Percentiles rank a stretch among this genome's conserved stretches.
Evolutionary conservation across 257 asterid species (phyloP).

Genomic region (Solanum verrucosum): DNA sequence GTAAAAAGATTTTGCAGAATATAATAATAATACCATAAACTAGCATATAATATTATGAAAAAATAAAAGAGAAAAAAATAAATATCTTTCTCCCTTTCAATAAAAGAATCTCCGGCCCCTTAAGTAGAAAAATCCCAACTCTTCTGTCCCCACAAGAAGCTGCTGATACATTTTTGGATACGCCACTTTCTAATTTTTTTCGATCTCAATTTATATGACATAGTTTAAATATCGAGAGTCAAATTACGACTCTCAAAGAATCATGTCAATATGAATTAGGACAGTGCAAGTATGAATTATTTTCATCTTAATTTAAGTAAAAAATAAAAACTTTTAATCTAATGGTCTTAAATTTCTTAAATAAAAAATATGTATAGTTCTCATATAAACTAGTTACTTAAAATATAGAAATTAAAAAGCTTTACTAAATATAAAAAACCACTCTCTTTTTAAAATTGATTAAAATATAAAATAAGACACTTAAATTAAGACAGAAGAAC

Average conservation of each 20-base stretch:
- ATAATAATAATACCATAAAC: neutral
- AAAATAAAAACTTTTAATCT: too few relatives aligned
- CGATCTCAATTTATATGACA: fast-evolving
- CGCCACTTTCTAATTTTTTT: neutral
- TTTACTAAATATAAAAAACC: neutral
- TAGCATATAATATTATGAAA: neutral
- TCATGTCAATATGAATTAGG: neutral
- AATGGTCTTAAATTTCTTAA: too few relatives aligned
- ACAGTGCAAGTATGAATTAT: neutral
- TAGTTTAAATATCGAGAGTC: too few relatives aligned
- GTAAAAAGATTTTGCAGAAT: neutral
- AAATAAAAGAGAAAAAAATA: neutral
- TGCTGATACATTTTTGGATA: conserved; percentile 2
- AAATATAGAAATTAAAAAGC: neutral
- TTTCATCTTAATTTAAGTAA: neutral
- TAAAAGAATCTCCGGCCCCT: neutral
- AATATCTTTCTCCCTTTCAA: neutral
- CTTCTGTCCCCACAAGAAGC: neutral
- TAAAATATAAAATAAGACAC: neutral
- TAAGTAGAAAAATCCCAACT: neutral
- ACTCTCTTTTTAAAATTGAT: too few relatives aligned
- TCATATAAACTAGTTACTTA: too few relatives aligned
- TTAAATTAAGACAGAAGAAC: neutral
- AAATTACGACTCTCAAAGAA: too few relatives aligned
- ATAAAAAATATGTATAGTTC: neutral